Evolutionary conservation across 805 yeast genomes (phyloP).

Genomic region (Hanseniaspora jakobsenii): DNA sequence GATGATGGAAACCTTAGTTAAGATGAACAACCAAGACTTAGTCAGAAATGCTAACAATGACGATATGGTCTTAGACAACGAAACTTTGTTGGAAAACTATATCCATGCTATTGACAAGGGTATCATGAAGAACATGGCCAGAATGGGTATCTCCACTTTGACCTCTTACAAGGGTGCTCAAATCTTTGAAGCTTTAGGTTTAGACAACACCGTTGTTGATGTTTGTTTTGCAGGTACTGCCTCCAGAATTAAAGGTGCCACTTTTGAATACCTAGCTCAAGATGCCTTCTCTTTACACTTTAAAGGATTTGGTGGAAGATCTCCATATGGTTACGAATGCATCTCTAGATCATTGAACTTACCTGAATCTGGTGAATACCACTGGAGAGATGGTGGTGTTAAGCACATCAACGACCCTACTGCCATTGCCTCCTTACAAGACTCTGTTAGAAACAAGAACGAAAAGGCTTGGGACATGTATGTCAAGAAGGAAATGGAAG

Average conservation of each 20-base stretch:
- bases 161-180: conserved; percentile 99
- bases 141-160: conserved; percentile 97
- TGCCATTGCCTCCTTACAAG: conserved; percentile 90
- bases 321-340: conserved; percentile 28
- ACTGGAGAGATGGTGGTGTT: conserved; percentile 98
- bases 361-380: conserved; percentile 94
- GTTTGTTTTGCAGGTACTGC: conserved; percentile 96
- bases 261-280: conserved; percentile 90
- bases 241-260: conserved; percentile 88
- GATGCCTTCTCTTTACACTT: conserved; percentile 92
- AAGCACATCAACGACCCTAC: conserved; percentile 89
- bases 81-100: conserved; percentile 60
- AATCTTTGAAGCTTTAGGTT: conserved; percentile 92
- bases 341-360: conserved; percentile 54
- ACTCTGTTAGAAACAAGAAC: conserved; percentile 95
- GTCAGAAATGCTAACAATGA: conserved; percentile 37
- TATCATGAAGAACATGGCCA: conserved; percentile 91
- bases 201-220: conserved; percentile 89
- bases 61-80: conserved; percentile 36
- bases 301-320: conserved; percentile 75
- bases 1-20: conserved; percentile 76
- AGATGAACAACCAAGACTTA: conserved; percentile 72
- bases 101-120: conserved; percentile 81
- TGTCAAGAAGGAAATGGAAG: conserved; percentile 79
- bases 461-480: conserved; percentile 86